These are phyloP conservation scores for Metschnikowia kunwiensis DNA, from an alignment of 805 yeast genomes.

Conservation along the genomic window DNA sequence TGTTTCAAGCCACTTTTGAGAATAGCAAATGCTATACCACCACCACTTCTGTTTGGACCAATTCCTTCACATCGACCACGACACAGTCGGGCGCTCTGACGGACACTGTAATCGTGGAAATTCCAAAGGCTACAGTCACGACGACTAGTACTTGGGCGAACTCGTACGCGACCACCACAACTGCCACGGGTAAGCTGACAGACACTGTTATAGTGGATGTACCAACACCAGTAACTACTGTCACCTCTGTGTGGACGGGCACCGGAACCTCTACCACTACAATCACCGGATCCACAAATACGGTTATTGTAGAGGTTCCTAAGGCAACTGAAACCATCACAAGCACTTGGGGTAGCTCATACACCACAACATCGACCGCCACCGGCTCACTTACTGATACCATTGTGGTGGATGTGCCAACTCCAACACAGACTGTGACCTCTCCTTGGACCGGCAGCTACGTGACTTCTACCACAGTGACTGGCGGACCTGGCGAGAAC, in stretches of 20 bases:
- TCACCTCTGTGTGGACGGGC: not conserved
- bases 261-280: not conserved
- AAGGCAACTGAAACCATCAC: constrained; percentile 16
- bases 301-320: constrained; percentile 18
- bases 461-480: constrained; percentile 1
- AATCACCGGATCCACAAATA: constrained; percentile 6
- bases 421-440: constrained; percentile 10
- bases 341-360: constrained; percentile 14
- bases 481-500: constrained; percentile 2
- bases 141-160: constrained; percentile 10
- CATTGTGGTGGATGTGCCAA: constrained; percentile 12
- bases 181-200: not conserved
- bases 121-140: constrained; percentile 14
- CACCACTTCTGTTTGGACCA: constrained; percentile 8
- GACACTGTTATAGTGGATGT: constrained; percentile 3
- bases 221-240: constrained; percentile 6
- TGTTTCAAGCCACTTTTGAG: constrained; percentile 10
- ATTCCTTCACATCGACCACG: constrained; percentile 11
- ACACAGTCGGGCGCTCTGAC: constrained; percentile 7
- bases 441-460: constrained; percentile 8
- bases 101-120: constrained; percentile 15
- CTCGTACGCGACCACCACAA: constrained; percentile 1
- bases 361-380: constrained; percentile 14
- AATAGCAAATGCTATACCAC: constrained; percentile 9
- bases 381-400: constrained; percentile 4